These are phyloP conservation scores for Fraxinus angustifolia DNA, from an alignment of 305 asterid species.

Conservation along the genomic window DNA sequence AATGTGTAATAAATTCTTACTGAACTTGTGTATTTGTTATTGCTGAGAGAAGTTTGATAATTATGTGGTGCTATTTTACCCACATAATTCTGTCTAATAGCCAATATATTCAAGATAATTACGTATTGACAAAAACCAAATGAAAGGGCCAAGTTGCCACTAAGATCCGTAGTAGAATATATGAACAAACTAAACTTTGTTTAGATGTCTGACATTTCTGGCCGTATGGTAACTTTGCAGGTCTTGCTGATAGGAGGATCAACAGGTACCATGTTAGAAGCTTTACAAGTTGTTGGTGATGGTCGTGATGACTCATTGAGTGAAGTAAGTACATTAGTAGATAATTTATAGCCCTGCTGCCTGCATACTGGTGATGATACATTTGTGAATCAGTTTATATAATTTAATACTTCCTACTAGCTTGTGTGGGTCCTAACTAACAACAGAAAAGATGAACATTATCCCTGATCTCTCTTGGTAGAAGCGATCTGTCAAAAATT, in stretches of 20 bases:
- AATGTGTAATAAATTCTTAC: not conserved
- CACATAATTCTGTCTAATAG: not conserved
- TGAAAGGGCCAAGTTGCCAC: not conserved
- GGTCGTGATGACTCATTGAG: constrained; percentile 56
- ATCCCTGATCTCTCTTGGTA: constrained; percentile 9
- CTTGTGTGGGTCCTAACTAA: constrained; percentile 5
- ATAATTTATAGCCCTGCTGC: not conserved
- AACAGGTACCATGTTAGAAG: constrained; percentile 98
- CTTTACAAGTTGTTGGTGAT: constrained; percentile 90
- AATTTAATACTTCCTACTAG: constrained; percentile 7
- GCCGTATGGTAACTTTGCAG: constrained; percentile 39
- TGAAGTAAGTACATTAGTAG: constrained; percentile 53
- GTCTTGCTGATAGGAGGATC: constrained; percentile 98
- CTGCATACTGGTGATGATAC: constrained; percentile 21
- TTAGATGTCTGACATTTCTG: constrained; percentile 12
- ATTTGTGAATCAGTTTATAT: constrained; percentile 1
- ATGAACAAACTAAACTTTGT: not conserved
- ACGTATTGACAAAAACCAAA: not conserved
- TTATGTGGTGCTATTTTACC: not conserved
- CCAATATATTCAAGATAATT: not conserved
- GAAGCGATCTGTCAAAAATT: constrained; percentile 10
- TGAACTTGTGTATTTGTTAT: not conserved
- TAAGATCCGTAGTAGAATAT: not conserved
- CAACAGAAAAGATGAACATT: constrained; percentile 2
- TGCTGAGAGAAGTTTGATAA: not conserved